A percentile compares a stretch with the other conserved stretches of the same genome.
Evolutionary conservation across 768 basidiomycete species (phyloP).

Genomic region (Hygrocybe punicea): DNA sequence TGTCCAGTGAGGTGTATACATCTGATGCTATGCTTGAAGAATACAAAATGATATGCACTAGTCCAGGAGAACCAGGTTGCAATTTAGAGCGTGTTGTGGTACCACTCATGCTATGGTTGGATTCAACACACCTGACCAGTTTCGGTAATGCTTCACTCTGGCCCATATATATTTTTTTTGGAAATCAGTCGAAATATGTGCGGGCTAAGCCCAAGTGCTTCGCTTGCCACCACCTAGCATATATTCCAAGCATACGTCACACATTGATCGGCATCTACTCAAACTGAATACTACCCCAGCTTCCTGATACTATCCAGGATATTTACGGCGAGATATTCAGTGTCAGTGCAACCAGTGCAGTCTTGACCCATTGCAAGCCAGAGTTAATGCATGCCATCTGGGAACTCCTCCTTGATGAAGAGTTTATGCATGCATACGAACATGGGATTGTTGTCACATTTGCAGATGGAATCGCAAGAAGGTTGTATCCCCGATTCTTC

Average conservation of each 20-base stretch:
- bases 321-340: not conserved
- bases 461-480: slow-evolving; percentile 18
- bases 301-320: slow-evolving; percentile 13
- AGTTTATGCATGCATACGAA: slow-evolving; percentile 23
- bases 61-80: slow-evolving; percentile 9
- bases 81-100: slow-evolving; percentile 12
- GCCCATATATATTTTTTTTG: slow-evolving; percentile 37
- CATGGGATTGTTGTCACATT: slow-evolving; percentile 25
- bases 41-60: slow-evolving; percentile 6
- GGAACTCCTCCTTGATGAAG: slow-evolving; percentile 20
- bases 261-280: slow-evolving; percentile 7
- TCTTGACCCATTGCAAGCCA: slow-evolving; percentile 20
- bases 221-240: slow-evolving; percentile 29
- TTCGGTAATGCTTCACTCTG: slow-evolving; percentile 30
- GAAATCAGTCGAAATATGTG: slow-evolving; percentile 36
- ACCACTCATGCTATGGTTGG: slow-evolving; percentile 27
- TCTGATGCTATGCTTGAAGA: slow-evolving; percentile 14
- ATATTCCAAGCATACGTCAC: slow-evolving; percentile 22
- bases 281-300: slow-evolving; percentile 2
- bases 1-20: slow-evolving; percentile 18
- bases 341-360: not conserved
- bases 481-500: slow-evolving; percentile 26
- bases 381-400: too few relatives aligned
- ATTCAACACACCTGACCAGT: slow-evolving; percentile 26
- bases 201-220: slow-evolving; percentile 17